A percentile compares a stretch with the other conserved stretches of the same genome.
These are phyloP conservation scores for Calvatia gigantea DNA, from an alignment of 768 basidiomycete genomes.

Conservation along the genomic window DNA sequence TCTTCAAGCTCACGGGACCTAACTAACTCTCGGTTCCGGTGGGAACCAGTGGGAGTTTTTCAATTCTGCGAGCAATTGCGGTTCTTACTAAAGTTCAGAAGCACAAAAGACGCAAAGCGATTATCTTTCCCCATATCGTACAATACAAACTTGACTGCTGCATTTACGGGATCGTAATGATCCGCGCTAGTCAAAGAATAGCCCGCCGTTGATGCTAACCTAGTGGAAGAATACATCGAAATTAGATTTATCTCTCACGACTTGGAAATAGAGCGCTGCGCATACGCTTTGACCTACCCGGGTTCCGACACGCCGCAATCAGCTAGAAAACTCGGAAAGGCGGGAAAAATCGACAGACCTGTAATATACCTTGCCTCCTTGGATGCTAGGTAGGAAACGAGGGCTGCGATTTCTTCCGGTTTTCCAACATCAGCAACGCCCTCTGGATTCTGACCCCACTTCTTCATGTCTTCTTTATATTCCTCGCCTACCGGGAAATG, in stretches of 20 bases:
- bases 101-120: no score
- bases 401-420: conserved; percentile 14
- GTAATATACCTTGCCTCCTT: conserved; percentile 18
- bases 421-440: neutral
- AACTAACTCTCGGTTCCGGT: no score
- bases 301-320: no score
- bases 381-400: conserved; percentile 20
- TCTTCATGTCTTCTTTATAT: neutral
- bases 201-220: neutral
- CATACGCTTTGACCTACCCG: neutral
- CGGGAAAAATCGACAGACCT: conserved; percentile 2
- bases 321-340: neutral
- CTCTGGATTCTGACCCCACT: neutral
- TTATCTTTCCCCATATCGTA: no score
- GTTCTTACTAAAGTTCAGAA: no score
- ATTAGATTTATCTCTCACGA: neutral
- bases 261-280: neutral
- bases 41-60: no score
- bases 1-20: no score
- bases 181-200: neutral
- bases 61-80: no score
- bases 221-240: neutral
- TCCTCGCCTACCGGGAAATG: neutral
- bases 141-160: no score
- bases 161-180: no score